phyloP scores from a whole-genome alignment of 352 stramenopile species.

The Paralagenidium karlingii region DNA sequence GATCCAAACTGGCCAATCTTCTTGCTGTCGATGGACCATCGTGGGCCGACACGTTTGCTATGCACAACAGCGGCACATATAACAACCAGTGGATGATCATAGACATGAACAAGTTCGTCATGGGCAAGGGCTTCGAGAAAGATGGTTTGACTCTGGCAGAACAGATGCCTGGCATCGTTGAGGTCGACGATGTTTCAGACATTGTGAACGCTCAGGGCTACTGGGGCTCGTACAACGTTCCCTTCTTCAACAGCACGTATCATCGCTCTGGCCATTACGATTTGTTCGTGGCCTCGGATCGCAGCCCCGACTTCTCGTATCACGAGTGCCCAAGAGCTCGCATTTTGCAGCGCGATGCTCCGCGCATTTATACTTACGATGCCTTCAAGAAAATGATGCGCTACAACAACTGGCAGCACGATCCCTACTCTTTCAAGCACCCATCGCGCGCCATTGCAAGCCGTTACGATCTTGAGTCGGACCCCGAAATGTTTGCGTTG shows the following conservation, averaged over 20 bases:
- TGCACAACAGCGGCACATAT: conserved; percentile 66
- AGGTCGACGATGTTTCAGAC: conserved; percentile 36
- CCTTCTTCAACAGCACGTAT: conserved; percentile 57
- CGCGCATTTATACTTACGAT: conserved; percentile 19
- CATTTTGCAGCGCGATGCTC: conserved; percentile 43
- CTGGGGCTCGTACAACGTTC: conserved; percentile 77
- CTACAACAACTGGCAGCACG: conserved; percentile 42
- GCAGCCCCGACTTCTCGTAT: conserved; percentile 25
- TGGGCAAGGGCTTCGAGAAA: conserved; percentile 19
- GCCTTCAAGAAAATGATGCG: conserved; percentile 56
- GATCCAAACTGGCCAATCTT: conserved; percentile 36
- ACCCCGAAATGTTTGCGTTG: conserved; percentile 17
- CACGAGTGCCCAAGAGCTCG: conserved; percentile 25
- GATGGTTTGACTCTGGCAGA: conserved; percentile 52
- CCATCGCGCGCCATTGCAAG: conserved; percentile 40
- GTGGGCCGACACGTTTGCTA: conserved; percentile 31
- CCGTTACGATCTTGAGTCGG: conserved; percentile 46
- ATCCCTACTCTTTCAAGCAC: conserved; percentile 29
- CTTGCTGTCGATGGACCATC: conserved; percentile 23
- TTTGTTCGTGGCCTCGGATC: conserved; percentile 19
- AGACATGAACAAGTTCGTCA: conserved; percentile 40
- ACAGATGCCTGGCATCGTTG: conserved; percentile 47
- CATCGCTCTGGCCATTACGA: conserved; percentile 29
- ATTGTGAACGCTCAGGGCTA: conserved; percentile 41
- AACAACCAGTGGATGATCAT: conserved; percentile 82